These are phyloP conservation scores for Pestalotiopsis fici DNA, from an alignment of 2,329 filamentous ascomycete species.

Conservation along the genomic window DNA sequence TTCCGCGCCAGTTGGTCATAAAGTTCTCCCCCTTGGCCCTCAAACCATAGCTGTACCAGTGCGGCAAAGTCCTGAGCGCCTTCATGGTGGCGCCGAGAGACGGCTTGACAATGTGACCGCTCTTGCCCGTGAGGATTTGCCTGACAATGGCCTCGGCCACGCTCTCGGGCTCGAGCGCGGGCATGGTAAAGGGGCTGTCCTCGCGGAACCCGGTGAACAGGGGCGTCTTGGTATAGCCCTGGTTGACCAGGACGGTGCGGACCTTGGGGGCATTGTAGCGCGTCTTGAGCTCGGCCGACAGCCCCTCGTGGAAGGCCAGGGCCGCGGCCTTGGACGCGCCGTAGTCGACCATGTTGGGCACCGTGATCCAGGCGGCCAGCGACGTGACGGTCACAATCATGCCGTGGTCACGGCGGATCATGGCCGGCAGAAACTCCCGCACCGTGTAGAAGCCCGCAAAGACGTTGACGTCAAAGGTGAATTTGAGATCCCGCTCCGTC, in stretches of 20 bases:
- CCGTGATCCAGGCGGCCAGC: constrained; percentile 53
- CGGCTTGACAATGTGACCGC: constrained; percentile 58
- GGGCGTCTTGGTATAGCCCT: constrained; percentile 62
- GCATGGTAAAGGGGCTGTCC: constrained; percentile 50
- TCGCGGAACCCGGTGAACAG: constrained; percentile 60
- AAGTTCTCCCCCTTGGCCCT: constrained; percentile 42
- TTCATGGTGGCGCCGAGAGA: constrained; percentile 39
- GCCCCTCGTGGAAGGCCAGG: constrained; percentile 60
- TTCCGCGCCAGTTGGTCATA: constrained; percentile 45
- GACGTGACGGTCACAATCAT: constrained; percentile 59
- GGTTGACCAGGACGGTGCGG: constrained; percentile 66
- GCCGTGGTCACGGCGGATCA: constrained; percentile 52
- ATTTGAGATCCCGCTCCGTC: constrained; percentile 41
- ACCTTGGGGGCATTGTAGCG: constrained; percentile 56
- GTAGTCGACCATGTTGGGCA: constrained; percentile 62
- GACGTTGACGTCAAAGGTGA: constrained; percentile 53
- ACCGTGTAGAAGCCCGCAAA: constrained; percentile 51
- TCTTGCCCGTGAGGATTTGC: constrained; percentile 58
- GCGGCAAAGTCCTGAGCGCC: constrained; percentile 54
- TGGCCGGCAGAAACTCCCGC: constrained; percentile 51
- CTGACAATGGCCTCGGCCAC: constrained; percentile 65
- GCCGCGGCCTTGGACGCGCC: constrained; percentile 58
- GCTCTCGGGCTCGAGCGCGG: constrained; percentile 58
- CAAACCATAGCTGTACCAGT: constrained; percentile 61
- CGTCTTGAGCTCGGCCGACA: constrained; percentile 49